phyloP scores from a whole-genome alignment of 192 early-diverging fungal genomes.

The Spizellomyces punctatus region DNA sequence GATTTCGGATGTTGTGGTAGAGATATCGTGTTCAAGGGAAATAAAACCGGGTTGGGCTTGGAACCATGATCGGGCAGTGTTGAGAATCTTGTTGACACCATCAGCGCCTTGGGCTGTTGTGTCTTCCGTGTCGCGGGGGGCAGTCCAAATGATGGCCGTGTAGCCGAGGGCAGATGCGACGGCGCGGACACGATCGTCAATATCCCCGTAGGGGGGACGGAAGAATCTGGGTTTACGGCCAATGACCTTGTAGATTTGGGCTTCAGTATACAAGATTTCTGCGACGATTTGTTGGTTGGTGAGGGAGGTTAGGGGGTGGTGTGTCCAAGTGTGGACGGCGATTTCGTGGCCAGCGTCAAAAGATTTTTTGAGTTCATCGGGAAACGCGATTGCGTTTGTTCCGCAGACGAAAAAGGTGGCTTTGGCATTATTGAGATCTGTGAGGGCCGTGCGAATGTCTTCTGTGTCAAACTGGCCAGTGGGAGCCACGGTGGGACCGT shows the following conservation, averaged over 20 bases:
- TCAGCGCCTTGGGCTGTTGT: conserved; percentile 5
- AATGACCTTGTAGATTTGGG: conserved; percentile 43
- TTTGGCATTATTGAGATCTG: conserved; percentile 4
- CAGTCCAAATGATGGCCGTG: conserved; percentile 39
- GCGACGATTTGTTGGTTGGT: conserved; percentile 70
- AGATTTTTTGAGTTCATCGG: conserved; percentile 27
- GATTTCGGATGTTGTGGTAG: not conserved
- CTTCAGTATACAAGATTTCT: conserved; percentile 70
- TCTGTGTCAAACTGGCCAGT: conserved; percentile 9
- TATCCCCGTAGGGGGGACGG: conserved; percentile 74
- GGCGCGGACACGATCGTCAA: conserved; percentile 72
- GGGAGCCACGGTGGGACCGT: conserved; percentile 26
- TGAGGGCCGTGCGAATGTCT: conserved; percentile 6
- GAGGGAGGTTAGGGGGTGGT: conserved; percentile 56
- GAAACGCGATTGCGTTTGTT: conserved; percentile 20
- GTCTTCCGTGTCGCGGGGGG: conserved; percentile 35
- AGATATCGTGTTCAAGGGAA: conserved; percentile 47
- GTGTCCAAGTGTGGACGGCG: conserved; percentile 58
- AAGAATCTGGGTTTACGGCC: conserved; percentile 50
- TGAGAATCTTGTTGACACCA: conserved; percentile 18
- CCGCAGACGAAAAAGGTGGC: conserved; percentile 42
- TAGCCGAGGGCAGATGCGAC: conserved; percentile 63
- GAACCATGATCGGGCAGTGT: conserved; percentile 20
- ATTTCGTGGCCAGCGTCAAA: conserved; percentile 44
- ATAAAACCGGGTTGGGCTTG: conserved; percentile 37